Evolutionary conservation across 495 filamentous ascomycete genomes (phyloP).

Genomic region (Penicillium flavigenum): DNA sequence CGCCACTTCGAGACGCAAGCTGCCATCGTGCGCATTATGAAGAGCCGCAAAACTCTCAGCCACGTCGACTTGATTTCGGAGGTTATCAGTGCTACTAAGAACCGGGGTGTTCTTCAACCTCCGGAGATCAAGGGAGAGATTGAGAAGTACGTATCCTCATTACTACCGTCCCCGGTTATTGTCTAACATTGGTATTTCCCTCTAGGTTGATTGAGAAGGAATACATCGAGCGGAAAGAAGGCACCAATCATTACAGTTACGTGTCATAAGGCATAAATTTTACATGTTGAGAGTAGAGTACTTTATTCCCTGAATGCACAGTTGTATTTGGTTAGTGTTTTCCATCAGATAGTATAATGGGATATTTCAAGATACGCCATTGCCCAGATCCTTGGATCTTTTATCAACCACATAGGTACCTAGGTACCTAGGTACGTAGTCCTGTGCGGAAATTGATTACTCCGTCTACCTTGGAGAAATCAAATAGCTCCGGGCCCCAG

Average conservation of each 20-base stretch:
- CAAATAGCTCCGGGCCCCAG: too few species aligned
- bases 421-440: too few species aligned
- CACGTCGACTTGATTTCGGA: slow-evolving; percentile 80
- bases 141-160: slow-evolving; percentile 67
- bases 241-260: slow-evolving; percentile 69
- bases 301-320: neutral
- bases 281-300: neutral
- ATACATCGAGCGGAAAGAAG: slow-evolving; percentile 83
- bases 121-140: slow-evolving; percentile 93
- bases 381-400: too few species aligned
- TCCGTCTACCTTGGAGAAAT: too few species aligned
- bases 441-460: too few species aligned
- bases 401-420: too few species aligned
- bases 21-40: slow-evolving; percentile 96
- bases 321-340: neutral
- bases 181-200: neutral
- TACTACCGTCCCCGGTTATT: neutral
- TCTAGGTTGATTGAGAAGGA: slow-evolving; percentile 92
- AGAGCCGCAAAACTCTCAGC: slow-evolving; percentile 82
- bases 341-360: too few species aligned
- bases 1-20: slow-evolving; percentile 95
- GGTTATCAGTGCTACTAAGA: slow-evolving; percentile 85
- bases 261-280: slow-evolving; percentile 55
- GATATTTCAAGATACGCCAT: too few species aligned
- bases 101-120: slow-evolving; percentile 77